Evolutionary conservation across 2,329 filamentous ascomycete genomes (phyloP).

Genomic region (Microcyclospora pomicola): DNA sequence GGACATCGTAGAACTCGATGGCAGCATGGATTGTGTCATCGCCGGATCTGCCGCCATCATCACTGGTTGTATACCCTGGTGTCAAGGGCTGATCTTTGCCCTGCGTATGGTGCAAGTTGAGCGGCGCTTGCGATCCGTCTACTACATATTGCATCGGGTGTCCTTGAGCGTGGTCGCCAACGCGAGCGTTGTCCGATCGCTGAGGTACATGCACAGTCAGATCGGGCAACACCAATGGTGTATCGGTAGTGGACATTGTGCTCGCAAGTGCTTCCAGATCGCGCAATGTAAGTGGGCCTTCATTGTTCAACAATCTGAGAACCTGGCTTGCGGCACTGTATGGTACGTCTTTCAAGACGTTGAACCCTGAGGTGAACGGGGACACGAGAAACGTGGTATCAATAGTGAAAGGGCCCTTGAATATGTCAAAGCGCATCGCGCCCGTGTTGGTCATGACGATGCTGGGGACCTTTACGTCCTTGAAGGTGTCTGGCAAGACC

Average conservation of each 20-base stretch:
- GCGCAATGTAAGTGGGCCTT: conserved; percentile 35
- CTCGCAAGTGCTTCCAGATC: conserved; percentile 13
- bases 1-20: conserved; percentile 61
- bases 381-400: conserved; percentile 79
- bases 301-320: conserved; percentile 43
- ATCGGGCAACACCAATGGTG: conserved; percentile 2
- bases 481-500: conserved; percentile 49
- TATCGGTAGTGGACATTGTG: conserved; percentile 4
- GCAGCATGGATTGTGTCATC: conserved; percentile 76
- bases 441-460: conserved; percentile 79
- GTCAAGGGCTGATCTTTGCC: conserved; percentile 9
- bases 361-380: conserved; percentile 71
- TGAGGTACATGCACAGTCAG: conserved; percentile 3
- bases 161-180: conserved; percentile 1
- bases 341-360: conserved; percentile 66
- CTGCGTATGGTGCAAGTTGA: background rate
- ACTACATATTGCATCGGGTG: background rate
- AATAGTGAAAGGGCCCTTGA: conserved; percentile 77
- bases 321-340: conserved; percentile 61
- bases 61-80: conserved; percentile 77
- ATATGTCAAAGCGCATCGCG: conserved; percentile 87
- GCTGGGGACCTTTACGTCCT: conserved; percentile 36
- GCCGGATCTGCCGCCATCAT: conserved; percentile 70
- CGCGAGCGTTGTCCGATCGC: too few relatives aligned
- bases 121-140: conserved; percentile 3